Percentiles rank a stretch among this genome's conserved stretches.
Evolutionary conservation across 2,329 filamentous ascomycete genomes (phyloP).

Genomic region (Seiridium cupressi): DNA sequence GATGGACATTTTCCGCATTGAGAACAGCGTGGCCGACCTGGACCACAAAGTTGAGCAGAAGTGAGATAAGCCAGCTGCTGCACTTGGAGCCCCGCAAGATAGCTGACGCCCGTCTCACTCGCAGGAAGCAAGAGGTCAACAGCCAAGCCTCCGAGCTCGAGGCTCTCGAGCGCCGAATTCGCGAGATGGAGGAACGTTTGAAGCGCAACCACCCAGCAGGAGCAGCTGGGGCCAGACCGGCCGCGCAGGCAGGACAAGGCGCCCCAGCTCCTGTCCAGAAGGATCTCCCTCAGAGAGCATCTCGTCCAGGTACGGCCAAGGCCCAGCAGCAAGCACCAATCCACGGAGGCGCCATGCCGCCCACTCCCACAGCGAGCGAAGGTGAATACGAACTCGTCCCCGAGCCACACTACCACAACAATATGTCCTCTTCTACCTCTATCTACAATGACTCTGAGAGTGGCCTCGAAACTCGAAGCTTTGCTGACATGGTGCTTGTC

Average conservation of each 20-base stretch:
- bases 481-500: constrained; percentile 42
- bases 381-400: constrained; percentile 50
- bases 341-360: constrained; percentile 57
- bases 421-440: constrained; percentile 19
- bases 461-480: constrained; percentile 31
- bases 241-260: constrained; percentile 8
- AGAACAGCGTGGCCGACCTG: constrained; percentile 72
- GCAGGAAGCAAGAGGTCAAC: constrained; percentile 76
- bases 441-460: constrained; percentile 15
- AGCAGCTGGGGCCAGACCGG: constrained; percentile 15
- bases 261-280: constrained; percentile 23
- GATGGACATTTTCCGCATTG: constrained; percentile 86
- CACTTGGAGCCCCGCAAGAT: background rate
- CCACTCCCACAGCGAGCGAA: constrained; percentile 61
- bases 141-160: constrained; percentile 78
- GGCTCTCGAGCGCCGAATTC: constrained; percentile 78
- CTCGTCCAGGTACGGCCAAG: constrained; percentile 53
- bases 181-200: constrained; percentile 80
- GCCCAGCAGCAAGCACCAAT: constrained; percentile 44
- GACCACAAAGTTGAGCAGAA: constrained; percentile 77
- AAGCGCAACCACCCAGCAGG: constrained; percentile 30
- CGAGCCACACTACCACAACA: constrained; percentile 17
- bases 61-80: constrained; percentile 51
- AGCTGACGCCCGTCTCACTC: background rate
- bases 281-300: constrained; percentile 28